Percentiles rank a stretch among this genome's conserved stretches.
These are phyloP conservation scores for Fusarium denticulatum DNA, from an alignment of 2,329 filamentous ascomycete genomes.

Conservation along the genomic window DNA sequence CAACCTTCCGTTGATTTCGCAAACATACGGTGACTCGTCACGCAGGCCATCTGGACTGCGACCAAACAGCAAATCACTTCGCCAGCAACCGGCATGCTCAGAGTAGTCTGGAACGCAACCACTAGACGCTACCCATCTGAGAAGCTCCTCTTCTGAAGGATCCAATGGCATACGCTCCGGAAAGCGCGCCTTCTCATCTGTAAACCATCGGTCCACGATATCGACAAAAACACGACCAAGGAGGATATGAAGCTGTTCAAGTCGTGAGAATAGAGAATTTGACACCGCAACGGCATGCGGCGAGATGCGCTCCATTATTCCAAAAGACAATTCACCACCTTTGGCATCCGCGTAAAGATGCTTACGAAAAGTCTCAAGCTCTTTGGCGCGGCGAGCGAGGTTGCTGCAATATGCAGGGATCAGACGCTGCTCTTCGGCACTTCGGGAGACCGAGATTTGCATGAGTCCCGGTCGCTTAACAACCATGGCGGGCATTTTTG, in stretches of 20 bases:
- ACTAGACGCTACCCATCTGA: conserved; percentile 3
- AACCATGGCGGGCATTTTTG: conserved; percentile 12
- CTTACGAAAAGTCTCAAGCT: conserved; percentile 11
- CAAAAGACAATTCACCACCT: background rate
- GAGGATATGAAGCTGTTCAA: conserved; percentile 4
- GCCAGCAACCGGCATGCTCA: conserved; percentile 21
- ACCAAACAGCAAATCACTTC: conserved; percentile 22
- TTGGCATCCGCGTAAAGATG: background rate
- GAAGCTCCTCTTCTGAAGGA: conserved; percentile 10
- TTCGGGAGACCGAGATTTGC: conserved; percentile 27
- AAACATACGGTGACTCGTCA: conserved; percentile 10
- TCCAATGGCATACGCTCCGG: conserved; percentile 25
- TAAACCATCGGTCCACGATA: conserved; percentile 21
- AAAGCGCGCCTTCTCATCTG: conserved; percentile 6
- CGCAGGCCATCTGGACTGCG: background rate
- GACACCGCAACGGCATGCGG: conserved; percentile 15
- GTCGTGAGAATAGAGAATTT: background rate
- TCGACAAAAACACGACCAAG: conserved; percentile 20
- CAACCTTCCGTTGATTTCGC: conserved; percentile 24
- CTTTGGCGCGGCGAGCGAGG: conserved; percentile 8
- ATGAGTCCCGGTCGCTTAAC: conserved; percentile 6
- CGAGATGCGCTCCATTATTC: conserved; percentile 9
- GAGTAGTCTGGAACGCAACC: background rate
- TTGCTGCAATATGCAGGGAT: conserved; percentile 25
- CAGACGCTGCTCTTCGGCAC: conserved; percentile 9